Base-by-base conservation (phyloP, 208 protist species). In the Trypanosoma brucei region DNA sequence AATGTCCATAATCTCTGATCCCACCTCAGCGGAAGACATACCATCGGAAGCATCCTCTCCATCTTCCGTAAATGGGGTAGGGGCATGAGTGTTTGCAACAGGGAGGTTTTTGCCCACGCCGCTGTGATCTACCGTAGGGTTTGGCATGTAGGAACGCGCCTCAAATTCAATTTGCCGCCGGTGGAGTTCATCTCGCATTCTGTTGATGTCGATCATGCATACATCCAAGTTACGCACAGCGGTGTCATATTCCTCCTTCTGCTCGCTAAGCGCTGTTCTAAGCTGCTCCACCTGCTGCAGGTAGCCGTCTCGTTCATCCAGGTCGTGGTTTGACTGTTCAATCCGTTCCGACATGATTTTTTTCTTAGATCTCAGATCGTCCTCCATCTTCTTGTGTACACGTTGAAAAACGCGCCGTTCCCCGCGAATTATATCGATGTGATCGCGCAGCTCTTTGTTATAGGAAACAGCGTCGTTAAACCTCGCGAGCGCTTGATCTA, bases 381-480 rank as follows among this genome's bases (percentile, higher is more conserved):
- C 82, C 69, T 98, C 95, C 75, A 98, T 85, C 65, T 93, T 91
- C 62, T 96, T 96, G 79, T 98, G 95, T 51, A 98, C 91, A n/a
- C 84, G 90, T 75, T 98, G 96, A 72, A 98, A 99, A 7, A 99
- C 94, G 37, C 95, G 81, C 9, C 97, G 86, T 75, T 99, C 97
- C 46, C 95, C 88, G 22, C 95, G 79, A 33, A 98, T 93, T 71
- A 96, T 93, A 78, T 98, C 93, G 65, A 99, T 99, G 58, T 95
- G 70, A 60, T 98, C 96, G 44, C 96, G 90, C 22, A 98, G 75
- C 66, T 95, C 79, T 72, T 95, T 97, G 79, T 99, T 99, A 72
- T 92, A 81, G 34, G 94, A 86, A 14, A 98, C 80, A 11, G 91
- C 85, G 59, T 98, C 91, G 80, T 99, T 99, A 75, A 98, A 99